Evolutionary conservation across 2,329 filamentous ascomycete genomes (phyloP).

Genomic region (Fusarium chlamydosporum): DNA sequence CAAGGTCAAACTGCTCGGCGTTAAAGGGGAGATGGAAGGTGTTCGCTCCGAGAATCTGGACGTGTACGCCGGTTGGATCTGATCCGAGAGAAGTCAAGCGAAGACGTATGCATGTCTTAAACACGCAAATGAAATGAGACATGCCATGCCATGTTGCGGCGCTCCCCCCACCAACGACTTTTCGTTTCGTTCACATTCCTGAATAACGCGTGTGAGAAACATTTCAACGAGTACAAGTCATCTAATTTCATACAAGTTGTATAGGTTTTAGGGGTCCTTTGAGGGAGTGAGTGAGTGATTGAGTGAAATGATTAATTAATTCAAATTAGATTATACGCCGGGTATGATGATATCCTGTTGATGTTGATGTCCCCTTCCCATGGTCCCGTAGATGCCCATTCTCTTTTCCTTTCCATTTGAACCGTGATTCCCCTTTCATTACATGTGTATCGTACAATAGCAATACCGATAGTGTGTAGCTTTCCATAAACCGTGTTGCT

Average conservation of each 20-base stretch:
- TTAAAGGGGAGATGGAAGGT: conserved; percentile 81
- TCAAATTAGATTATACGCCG: conserved; percentile 41
- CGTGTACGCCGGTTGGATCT: conserved; percentile 63
- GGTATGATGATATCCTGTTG: conserved; percentile 34
- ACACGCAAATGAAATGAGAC: conserved; percentile 32
- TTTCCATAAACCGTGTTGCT: conserved; percentile 16
- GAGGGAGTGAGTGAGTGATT: neutral
- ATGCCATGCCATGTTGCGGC: conserved; percentile 3
- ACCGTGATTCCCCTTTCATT: conserved; percentile 21
- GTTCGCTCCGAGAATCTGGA: conserved; percentile 63
- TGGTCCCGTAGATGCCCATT: conserved; percentile 31
- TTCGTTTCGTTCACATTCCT: conserved; percentile 40
- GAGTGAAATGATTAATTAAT: conserved; percentile 15
- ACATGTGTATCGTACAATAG: conserved; percentile 32
- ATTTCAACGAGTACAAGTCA: neutral
- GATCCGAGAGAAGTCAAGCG: conserved; percentile 12
- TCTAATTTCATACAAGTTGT: neutral
- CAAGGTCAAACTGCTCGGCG: conserved; percentile 76
- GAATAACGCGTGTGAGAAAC: conserved; percentile 1
- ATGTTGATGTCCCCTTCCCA: conserved; percentile 21
- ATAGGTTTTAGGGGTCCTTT: conserved; percentile 9
- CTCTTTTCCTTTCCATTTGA: conserved; percentile 15
- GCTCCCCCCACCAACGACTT: conserved; percentile 21
- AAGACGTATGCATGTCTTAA: conserved; percentile 36
- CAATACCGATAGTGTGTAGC: conserved; percentile 7